A percentile compares a stretch with the other conserved stretches of the same genome.
These are phyloP conservation scores for Venustampulla echinocandica DNA, from an alignment of 495 filamentous ascomycete species.

Conservation along the genomic window DNA sequence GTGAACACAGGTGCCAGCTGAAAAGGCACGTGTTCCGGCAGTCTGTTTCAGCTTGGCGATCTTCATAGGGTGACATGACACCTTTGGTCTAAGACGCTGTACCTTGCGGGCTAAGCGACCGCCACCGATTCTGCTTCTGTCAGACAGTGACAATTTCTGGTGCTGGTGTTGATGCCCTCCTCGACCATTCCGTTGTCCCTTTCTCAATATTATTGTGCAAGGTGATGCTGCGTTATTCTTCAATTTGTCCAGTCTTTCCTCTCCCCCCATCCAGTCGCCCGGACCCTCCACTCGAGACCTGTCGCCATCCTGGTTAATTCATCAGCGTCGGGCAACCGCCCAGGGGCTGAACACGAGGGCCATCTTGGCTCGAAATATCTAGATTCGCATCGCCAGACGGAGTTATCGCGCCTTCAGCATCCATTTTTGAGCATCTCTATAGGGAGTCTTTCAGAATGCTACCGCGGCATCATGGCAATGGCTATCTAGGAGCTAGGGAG, in stretches of 20 bases:
- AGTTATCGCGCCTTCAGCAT: conserved; percentile 2
- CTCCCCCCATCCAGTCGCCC: not conserved
- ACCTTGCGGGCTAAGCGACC: too few relatives aligned
- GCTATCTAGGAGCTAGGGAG: conserved; percentile 52
- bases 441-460: conserved; percentile 36
- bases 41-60: too few relatives aligned
- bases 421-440: not conserved
- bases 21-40: too few relatives aligned
- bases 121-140: not conserved
- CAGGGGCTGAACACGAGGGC: conserved; percentile 19
- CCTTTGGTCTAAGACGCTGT: too few relatives aligned
- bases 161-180: not conserved
- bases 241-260: too few relatives aligned
- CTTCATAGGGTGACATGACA: too few relatives aligned
- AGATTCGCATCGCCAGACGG: conserved; percentile 10
- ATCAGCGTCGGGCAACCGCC: conserved; percentile 13
- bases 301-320: conserved; percentile 8
- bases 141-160: not conserved
- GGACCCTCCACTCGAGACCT: not conserved
- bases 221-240: conserved; percentile 4
- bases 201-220: not conserved
- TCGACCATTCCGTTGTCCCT: not conserved
- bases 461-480: conserved; percentile 58
- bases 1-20: too few relatives aligned
- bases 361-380: conserved; percentile 3